Percentiles rank a stretch among this genome's conserved stretches.
Conservation (phyloP, 2,329 filamentous ascomycete genomes). For the Aureobasidium uvarum region DNA sequence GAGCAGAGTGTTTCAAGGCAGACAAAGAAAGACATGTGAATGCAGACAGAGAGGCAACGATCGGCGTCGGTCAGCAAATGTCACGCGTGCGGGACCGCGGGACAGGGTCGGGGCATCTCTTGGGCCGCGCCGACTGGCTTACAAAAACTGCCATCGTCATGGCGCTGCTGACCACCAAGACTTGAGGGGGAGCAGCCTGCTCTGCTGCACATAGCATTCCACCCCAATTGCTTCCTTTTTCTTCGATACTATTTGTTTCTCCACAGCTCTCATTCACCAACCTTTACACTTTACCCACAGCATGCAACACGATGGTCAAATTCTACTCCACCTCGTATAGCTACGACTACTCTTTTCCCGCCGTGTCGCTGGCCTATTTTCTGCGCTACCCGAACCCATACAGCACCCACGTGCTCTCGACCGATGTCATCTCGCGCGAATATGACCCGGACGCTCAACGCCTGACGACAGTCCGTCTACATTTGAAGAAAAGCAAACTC, state of each 20-base stretch:
- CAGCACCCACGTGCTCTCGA: conserved; percentile 76
- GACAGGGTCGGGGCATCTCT: neutral
- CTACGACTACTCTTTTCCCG: conserved; percentile 78
- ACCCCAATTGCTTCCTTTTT: conserved; percentile 1
- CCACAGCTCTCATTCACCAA: conserved; percentile 17
- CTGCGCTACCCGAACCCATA: conserved; percentile 87
- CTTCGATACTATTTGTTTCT: conserved; percentile 18
- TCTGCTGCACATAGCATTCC: conserved; percentile 6
- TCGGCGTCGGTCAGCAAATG: neutral
- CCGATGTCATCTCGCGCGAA: conserved; percentile 73
- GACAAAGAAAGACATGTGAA: conserved; percentile 14
- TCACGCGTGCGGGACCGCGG: conserved; percentile 12
- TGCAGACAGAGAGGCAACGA: neutral
- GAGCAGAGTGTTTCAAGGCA: neutral
- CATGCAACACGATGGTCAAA: conserved; percentile 48
- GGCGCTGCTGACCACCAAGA: conserved; percentile 13
- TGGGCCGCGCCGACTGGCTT: conserved; percentile 10
- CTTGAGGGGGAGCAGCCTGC: conserved; percentile 8
- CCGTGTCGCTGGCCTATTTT: conserved; percentile 85
- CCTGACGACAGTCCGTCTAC: conserved; percentile 73
- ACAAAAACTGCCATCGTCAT: conserved; percentile 8
- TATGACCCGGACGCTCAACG: conserved; percentile 72
- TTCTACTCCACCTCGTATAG: conserved; percentile 60
- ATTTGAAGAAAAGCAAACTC: conserved; percentile 77
- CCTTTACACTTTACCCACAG: neutral